These are phyloP conservation scores for Lachancea lanzarotensis DNA, from an alignment of 805 yeast species.

Conservation along the genomic window DNA sequence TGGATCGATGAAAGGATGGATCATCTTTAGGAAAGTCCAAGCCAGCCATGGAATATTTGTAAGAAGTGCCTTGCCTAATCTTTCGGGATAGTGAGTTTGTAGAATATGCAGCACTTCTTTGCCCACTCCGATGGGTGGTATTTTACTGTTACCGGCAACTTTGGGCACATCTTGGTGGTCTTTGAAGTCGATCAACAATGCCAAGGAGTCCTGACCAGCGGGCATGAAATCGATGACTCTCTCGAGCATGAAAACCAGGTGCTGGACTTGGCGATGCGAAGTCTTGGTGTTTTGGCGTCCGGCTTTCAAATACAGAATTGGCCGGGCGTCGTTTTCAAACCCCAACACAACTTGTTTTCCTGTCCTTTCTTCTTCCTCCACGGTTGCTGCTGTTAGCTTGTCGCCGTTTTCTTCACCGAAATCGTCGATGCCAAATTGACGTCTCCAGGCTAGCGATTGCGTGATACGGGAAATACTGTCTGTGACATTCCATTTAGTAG, in stretches of 20 bases:
- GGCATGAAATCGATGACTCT: conserved; percentile 94
- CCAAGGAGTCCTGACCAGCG: conserved; percentile 89
- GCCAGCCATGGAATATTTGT: conserved; percentile 93
- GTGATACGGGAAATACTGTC: conserved; percentile 71
- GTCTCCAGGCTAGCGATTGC: conserved; percentile 83
- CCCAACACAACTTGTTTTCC: conserved; percentile 93
- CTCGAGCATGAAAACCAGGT: conserved; percentile 87
- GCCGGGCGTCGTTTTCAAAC: conserved; percentile 81
- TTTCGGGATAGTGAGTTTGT: conserved; percentile 96
- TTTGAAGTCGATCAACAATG: conserved; percentile 87
- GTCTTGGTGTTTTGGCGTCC: conserved; percentile 95
- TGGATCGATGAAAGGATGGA: conserved; percentile 95
- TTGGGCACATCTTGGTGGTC: conserved; percentile 54
- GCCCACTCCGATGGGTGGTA: conserved; percentile 86
- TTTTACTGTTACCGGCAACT: conserved; percentile 51
- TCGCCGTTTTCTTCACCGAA: conserved; percentile 41
- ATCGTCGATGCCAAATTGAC: conserved; percentile 72
- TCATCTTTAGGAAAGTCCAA: conserved; percentile 84
- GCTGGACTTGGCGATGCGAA: conserved; percentile 89
- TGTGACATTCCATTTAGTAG: conserved; percentile 79
- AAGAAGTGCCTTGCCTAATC: conserved; percentile 86
- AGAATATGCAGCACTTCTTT: conserved; percentile 87
- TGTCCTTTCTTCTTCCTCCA: conserved; percentile 67
- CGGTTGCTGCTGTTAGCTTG: conserved; percentile 47
- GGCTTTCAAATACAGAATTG: conserved; percentile 86